Conservation (phyloP, 495 filamentous ascomycete genomes). For the Apiosordaria backusii region DNA sequence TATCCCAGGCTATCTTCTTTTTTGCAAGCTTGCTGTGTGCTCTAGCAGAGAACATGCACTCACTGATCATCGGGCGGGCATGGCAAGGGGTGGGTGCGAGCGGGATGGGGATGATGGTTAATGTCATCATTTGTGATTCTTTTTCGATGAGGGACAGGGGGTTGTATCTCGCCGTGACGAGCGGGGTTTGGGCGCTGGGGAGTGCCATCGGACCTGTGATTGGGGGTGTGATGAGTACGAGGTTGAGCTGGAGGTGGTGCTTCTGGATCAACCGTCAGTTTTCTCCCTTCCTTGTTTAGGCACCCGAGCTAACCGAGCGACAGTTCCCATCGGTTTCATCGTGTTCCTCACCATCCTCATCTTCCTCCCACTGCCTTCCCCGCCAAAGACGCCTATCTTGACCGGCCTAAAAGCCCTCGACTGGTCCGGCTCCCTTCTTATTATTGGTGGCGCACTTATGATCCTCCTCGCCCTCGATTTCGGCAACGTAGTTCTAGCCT, state of each 20-base stretch:
- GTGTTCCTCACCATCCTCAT: constrained; percentile 63
- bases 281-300: background rate
- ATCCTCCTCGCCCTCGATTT: constrained; percentile 73
- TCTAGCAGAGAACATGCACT: constrained; percentile 58
- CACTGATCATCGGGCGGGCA: constrained; percentile 67
- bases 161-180: constrained; percentile 47
- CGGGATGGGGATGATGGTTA: constrained; percentile 69
- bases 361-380: constrained; percentile 66
- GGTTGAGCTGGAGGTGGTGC: constrained; percentile 55
- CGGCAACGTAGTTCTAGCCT: constrained; percentile 66
- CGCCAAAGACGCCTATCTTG: constrained; percentile 57
- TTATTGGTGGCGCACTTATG: constrained; percentile 71
- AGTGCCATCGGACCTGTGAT: constrained; percentile 55
- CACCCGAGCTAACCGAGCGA: background rate
- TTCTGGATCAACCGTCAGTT: constrained; percentile 63
- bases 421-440: constrained; percentile 63
- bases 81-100: constrained; percentile 76
- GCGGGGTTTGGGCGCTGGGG: constrained; percentile 48
- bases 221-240: constrained; percentile 55
- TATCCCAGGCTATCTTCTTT: constrained; percentile 67
- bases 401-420: constrained; percentile 70
- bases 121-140: constrained; percentile 72
- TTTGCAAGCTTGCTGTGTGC: constrained; percentile 68
- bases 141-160: constrained; percentile 63
- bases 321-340: constrained; percentile 61